Base-by-base conservation (phyloP, 2,329 filamentous ascomycete genomes). In the Aspergillus caelatus region DNA sequence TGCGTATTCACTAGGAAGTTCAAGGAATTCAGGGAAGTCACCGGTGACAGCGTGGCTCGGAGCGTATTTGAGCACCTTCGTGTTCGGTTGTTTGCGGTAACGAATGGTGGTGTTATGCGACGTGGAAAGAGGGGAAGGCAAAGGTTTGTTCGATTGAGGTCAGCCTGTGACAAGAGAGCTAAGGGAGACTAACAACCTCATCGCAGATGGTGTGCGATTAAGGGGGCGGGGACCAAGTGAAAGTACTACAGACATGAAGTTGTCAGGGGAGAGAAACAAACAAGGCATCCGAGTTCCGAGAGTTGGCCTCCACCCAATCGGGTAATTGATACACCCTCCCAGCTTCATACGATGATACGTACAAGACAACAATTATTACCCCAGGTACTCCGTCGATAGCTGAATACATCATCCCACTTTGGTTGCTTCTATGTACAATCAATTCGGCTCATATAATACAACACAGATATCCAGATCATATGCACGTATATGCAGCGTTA, bases 251-350 rank as follows among this genome's bases (percentile, higher is more conserved):
- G 23, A 54, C 32, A 36, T 36, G 30, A 21, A 23, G 52, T 32
- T 54, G 28, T 53, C 52, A 54, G 52, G 52, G 52, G 52, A 54
- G 32, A 36, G 16, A 46, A 46, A 28, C 55, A 4, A 52, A 34
- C 30, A 41, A 45, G 34, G 39, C 32, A 30, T 56, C 60, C 45
- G 41, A 46, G 43, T 26, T 32, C 45, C 39, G 30, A 36, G 10
- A n/a, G 11, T 23, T 34, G 28, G 26, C 39, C 10, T 39, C 45
- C 11, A 60, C 66, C 59, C 26, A 63, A 64, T 67, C 54, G 53
- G 61, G 61, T 58, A 65, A 67, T 67, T 65, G 57, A 55, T 65
- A 58, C 64, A 64, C 67, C 34, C 12, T 36, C 12, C 34, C 14
- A n/a, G 16, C 19, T 9, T n/a, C 6, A 19, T n/a, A 41, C 39